These are phyloP conservation scores for Emericellopsis terricola DNA, from an alignment of 495 filamentous ascomycete genomes.

Conservation along the genomic window DNA sequence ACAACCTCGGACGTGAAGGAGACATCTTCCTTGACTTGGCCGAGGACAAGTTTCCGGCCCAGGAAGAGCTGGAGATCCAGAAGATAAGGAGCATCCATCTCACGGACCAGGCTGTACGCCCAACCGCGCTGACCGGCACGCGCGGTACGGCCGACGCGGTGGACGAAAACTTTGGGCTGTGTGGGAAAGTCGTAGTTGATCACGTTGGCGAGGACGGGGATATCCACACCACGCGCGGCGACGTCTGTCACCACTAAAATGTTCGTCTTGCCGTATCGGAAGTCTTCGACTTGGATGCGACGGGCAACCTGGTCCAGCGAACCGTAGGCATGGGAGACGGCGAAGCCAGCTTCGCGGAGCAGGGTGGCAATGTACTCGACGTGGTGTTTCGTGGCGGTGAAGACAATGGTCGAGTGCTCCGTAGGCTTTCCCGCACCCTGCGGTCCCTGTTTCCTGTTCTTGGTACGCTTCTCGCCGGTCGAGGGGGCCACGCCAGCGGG, in stretches of 20 bases:
- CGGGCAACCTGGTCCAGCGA: constrained; percentile 84
- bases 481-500: constrained; percentile 32
- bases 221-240: constrained; percentile 93
- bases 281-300: constrained; percentile 76
- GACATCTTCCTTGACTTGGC: constrained; percentile 31
- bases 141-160: constrained; percentile 88
- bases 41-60: constrained; percentile 57
- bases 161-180: constrained; percentile 91
- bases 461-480: constrained; percentile 29
- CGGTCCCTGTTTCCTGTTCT: constrained; percentile 50
- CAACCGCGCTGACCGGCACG: constrained; percentile 82
- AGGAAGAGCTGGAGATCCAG: constrained; percentile 93
- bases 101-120: constrained; percentile 81
- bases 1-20: constrained; percentile 69
- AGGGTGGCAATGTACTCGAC: constrained; percentile 83
- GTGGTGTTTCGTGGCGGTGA: constrained; percentile 88
- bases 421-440: constrained; percentile 42
- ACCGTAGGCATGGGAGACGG: constrained; percentile 84
- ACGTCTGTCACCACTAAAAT: constrained; percentile 97
- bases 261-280: constrained; percentile 65
- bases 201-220: constrained; percentile 86
- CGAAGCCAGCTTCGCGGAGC: constrained; percentile 56
- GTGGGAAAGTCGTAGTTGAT: constrained; percentile 98
- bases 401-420: constrained; percentile 78
- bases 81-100: constrained; percentile 75